phyloP scores from a whole-genome alignment of 805 yeast genomes.

The Millerozyma miso region DNA sequence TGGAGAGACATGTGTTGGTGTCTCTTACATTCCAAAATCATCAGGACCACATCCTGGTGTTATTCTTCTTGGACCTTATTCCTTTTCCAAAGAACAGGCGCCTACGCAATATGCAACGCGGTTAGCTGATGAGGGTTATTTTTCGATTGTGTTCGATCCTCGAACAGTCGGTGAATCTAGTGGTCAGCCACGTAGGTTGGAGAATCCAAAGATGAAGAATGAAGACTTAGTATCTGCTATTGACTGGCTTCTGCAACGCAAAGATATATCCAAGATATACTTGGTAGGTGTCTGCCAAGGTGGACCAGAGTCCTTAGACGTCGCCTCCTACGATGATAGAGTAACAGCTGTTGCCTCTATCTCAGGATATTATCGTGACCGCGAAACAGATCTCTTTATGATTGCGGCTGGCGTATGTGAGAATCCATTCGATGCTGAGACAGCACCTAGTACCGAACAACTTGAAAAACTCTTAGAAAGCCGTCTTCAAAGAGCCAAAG shows the following conservation, averaged over 20 bases:
- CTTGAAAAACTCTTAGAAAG: not conserved
- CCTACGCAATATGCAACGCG: slow-evolving; percentile 1
- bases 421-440: not conserved
- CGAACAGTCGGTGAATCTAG: slow-evolving; percentile 1
- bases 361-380: slow-evolving; percentile 3
- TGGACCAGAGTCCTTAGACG: slow-evolving; percentile 2
- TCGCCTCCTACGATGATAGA: slow-evolving; percentile 3
- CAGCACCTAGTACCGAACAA: slow-evolving; percentile 2
- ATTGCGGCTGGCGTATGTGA: slow-evolving; percentile 1
- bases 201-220: slow-evolving; percentile 3
- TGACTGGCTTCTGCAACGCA: slow-evolving; percentile 1
- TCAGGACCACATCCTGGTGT: not conserved
- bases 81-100: slow-evolving; percentile 1
- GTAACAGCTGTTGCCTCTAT: slow-evolving; percentile 1
- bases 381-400: slow-evolving; percentile 1
- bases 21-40: not conserved
- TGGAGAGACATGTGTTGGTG: not conserved
- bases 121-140: not conserved
- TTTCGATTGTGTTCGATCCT: not conserved
- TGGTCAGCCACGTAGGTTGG: slow-evolving; percentile 1
- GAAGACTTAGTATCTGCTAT: slow-evolving; percentile 1
- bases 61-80: slow-evolving; percentile 1
- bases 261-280: slow-evolving; percentile 1
- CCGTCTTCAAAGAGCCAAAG: slow-evolving; percentile 2
- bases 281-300: slow-evolving; percentile 2